A percentile compares a stretch with the other conserved stretches of the same genome.
Evolutionary conservation across 176 grass and related monocot genomes (phyloP).

Genomic region (Rhynchospora pubera): DNA sequence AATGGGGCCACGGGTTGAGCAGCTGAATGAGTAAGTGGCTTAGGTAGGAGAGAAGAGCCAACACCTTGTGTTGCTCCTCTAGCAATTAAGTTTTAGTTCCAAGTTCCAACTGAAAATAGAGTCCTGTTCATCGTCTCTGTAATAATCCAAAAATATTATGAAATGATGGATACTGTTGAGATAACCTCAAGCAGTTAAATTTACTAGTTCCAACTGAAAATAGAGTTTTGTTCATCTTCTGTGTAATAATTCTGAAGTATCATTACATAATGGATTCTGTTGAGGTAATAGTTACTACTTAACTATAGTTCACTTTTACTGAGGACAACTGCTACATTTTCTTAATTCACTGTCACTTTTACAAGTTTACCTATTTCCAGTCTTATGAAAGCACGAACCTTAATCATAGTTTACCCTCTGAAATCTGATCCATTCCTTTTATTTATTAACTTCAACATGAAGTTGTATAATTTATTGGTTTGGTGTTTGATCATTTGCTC

Average conservation of each 20-base stretch:
- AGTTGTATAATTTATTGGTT: background rate
- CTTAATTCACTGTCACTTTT: slow-evolving; percentile 5
- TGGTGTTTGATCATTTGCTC: too few species aligned
- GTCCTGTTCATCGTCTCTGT: background rate
- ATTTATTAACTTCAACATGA: background rate
- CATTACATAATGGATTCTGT: background rate
- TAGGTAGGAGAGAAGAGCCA: slow-evolving; percentile 13
- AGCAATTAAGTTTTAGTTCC: slow-evolving; percentile 31
- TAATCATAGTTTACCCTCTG: background rate
- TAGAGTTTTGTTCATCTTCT: background rate
- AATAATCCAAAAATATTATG: background rate
- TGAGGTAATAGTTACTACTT: background rate
- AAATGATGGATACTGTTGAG: background rate
- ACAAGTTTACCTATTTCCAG: background rate
- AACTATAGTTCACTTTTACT: background rate
- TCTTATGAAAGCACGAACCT: background rate
- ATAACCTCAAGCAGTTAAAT: slow-evolving; percentile 43
- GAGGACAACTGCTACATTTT: background rate
- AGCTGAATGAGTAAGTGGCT: slow-evolving; percentile 2
- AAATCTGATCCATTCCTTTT: background rate
- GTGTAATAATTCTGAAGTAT: background rate
- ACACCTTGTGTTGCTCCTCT: slow-evolving; percentile 20
- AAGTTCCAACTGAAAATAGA: background rate
- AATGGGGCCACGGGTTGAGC: background rate
- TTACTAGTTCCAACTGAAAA: background rate